These are phyloP conservation scores for Flaveria sonorensis DNA, from an alignment of 129 eudicot species.

Conservation along the genomic window DNA sequence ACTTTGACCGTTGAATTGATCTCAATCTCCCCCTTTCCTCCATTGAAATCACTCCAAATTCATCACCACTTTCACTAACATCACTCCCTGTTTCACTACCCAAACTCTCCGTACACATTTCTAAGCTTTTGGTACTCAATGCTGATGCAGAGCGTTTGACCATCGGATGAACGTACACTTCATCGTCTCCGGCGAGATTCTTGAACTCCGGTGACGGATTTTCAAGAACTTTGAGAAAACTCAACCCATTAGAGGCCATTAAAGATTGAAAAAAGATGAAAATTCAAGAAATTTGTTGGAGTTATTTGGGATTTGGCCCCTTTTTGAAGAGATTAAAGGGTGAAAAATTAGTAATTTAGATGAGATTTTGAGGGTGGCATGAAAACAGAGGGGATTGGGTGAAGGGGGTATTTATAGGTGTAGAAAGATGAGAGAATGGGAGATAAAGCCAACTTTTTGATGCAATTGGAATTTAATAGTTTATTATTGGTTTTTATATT, in stretches of 20 bases:
- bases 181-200: slow-evolving; percentile 22
- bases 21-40: slow-evolving; percentile 33
- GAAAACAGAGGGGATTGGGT: slow-evolving; percentile 44
- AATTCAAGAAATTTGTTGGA: background rate
- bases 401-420: slow-evolving; percentile 62
- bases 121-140: slow-evolving; percentile 73
- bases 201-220: slow-evolving; percentile 34
- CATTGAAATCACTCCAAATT: slow-evolving; percentile 25
- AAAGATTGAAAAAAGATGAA: slow-evolving; percentile 11
- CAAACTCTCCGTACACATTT: slow-evolving; percentile 91
- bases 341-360: background rate
- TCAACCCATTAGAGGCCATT: slow-evolving; percentile 60
- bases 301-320: no score
- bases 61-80: slow-evolving; percentile 48
- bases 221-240: slow-evolving; percentile 52
- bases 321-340: no score
- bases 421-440: slow-evolving; percentile 25
- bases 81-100: slow-evolving; percentile 83
- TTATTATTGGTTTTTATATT: background rate
- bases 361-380: slow-evolving; percentile 36
- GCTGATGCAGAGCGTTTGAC: slow-evolving; percentile 48
- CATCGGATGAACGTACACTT: slow-evolving; percentile 69
- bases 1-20: slow-evolving; percentile 23
- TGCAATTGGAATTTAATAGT: slow-evolving; percentile 38
- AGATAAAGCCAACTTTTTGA: slow-evolving; percentile 26